Evolutionary conservation across 352 stramenopile species (phyloP).

Genomic region (Albugo laibachii): DNA sequence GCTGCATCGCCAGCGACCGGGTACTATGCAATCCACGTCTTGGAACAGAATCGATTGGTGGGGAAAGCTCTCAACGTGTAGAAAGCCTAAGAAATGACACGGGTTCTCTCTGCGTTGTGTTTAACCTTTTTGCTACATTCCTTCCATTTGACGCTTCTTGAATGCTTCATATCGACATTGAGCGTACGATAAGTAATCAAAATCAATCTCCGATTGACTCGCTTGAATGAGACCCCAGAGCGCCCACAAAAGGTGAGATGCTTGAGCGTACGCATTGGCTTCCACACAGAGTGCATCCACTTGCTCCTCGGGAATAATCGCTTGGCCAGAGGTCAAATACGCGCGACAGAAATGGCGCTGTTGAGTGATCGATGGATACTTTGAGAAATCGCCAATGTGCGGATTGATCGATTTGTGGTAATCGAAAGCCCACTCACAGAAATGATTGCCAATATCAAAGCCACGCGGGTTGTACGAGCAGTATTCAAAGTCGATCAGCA

Average conservation of each 20-base stretch:
- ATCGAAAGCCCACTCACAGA: constrained; percentile 74
- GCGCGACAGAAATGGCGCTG: constrained; percentile 48
- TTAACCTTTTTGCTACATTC: no score
- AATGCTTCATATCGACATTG: constrained; percentile 51
- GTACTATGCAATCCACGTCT: constrained; percentile 85
- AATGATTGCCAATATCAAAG: constrained; percentile 87
- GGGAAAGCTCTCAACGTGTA: constrained; percentile 42
- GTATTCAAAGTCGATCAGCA: constrained; percentile 91
- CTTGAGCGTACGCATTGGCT: constrained; percentile 69
- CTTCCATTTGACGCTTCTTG: constrained; percentile 12
- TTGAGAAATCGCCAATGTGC: constrained; percentile 48
- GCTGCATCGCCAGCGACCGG: constrained; percentile 91
- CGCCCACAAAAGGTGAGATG: constrained; percentile 80
- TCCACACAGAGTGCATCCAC: constrained; percentile 40
- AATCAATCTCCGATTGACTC: constrained; percentile 78
- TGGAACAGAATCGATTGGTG: constrained; percentile 87
- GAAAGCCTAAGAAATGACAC: no score
- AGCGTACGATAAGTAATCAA: constrained; percentile 82
- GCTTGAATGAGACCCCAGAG: constrained; percentile 84
- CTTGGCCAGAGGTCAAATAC: constrained; percentile 26
- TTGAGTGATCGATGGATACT: constrained; percentile 42
- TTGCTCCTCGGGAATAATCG: constrained; percentile 21
- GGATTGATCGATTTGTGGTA: constrained; percentile 70
- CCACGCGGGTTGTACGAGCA: constrained; percentile 80
- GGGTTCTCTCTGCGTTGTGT: no score